A percentile compares a stretch with the other conserved stretches of the same genome.
These are phyloP conservation scores for Echria macrotheca DNA, from an alignment of 495 filamentous ascomycete genomes.

Conservation along the genomic window DNA sequence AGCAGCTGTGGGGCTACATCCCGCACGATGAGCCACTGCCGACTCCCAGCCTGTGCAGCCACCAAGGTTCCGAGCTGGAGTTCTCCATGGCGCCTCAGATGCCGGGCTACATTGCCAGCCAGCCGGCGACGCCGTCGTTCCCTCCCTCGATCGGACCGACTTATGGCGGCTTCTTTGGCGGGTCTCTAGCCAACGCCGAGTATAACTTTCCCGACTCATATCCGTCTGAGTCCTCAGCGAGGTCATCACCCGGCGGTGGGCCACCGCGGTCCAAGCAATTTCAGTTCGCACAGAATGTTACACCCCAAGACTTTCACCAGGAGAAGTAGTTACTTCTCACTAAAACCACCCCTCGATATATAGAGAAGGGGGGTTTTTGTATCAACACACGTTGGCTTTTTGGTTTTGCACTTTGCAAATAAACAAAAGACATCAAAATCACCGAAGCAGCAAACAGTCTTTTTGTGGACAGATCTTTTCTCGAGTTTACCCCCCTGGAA, in stretches of 20 bases:
- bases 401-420: no score
- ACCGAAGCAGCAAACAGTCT: not conserved
- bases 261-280: slow-evolving; percentile 37
- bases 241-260: slow-evolving; percentile 37
- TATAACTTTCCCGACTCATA: slow-evolving; percentile 41
- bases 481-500: no score
- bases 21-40: slow-evolving; percentile 37
- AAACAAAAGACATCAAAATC: not conserved
- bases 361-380: no score
- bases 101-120: slow-evolving; percentile 38
- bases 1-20: slow-evolving; percentile 28
- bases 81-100: slow-evolving; percentile 33
- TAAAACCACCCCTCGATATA: no score
- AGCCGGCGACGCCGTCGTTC: slow-evolving; percentile 40
- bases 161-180: slow-evolving; percentile 27
- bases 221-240: slow-evolving; percentile 33
- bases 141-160: slow-evolving; percentile 32
- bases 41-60: slow-evolving; percentile 40
- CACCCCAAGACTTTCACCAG: slow-evolving; percentile 39
- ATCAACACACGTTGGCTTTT: no score
- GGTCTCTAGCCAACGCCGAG: slow-evolving; percentile 29
- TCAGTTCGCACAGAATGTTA: slow-evolving; percentile 47
- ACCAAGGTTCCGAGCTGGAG: slow-evolving; percentile 37
- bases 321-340: no score
- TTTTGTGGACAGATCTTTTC: not conserved